Base-by-base conservation (phyloP, 1,284 basidiomycete genomes). In the Coniferiporia weirii region DNA sequence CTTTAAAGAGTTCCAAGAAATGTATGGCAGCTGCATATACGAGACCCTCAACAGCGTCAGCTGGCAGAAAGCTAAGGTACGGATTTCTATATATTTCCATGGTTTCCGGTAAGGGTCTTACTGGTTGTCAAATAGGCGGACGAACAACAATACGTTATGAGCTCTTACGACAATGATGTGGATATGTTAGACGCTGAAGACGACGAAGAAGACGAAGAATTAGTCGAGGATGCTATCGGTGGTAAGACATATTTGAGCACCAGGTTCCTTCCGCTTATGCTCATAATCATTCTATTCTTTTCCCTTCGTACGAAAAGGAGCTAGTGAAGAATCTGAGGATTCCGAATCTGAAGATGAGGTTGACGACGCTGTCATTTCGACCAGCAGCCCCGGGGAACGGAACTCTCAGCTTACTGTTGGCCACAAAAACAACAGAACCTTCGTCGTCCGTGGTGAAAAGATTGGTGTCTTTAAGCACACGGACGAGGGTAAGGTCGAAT, bases 401-500 rank as follows among this genome's bases (percentile, higher is more conserved):
- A 98, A 99, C 73, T 91, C 93, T 38, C 90, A 95, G 66, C 82
- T 99, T 36, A 93, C 92, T 2, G 89, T 99, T 48, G 97, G 97
- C 4, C 96, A 98, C 81, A 96, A 94, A 75, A 93, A 95, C 64
- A 94, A 98, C 69, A 81, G 94, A 43, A 95, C 96, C 10, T 98
- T 96, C 67, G 96, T 99, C 60, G 89, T 95, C 20, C 88, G 97
- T 46, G 96, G 95, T 43, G 90, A 91, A 74, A 95, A 91, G 73
- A 98, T 99, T 64, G 97, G 97, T 17, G 94, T 98, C n/a, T 99
- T 99, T 77, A 87, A 84, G 64, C 91, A 94, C 71, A 82, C 85
- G 6, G 82, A 80, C 40, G 89, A 92, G 59, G 82, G 88, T 66
- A 79, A 86, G 66, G 84, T 98, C 70, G 90, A 91, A 70, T 97